Evolutionary conservation across 345 rosid genomes (phyloP), one percentile per base, ranked within the genome.

Genomic region (Rhodomyrtus tomentosa): DNA sequence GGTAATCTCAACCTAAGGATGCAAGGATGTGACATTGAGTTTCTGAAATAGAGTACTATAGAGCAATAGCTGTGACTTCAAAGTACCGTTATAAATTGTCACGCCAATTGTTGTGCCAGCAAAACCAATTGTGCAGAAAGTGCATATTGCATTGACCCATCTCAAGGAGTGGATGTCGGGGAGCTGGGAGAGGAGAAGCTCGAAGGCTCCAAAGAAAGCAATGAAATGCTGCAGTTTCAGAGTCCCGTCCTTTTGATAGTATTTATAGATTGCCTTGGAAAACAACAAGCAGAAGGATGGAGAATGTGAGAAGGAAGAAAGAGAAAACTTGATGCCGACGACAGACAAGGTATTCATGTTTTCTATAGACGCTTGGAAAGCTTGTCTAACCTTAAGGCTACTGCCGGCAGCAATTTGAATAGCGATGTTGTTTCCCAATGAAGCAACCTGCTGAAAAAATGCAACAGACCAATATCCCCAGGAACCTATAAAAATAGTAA

Each of bases 321-420:
- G 27, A 32, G 24, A 50, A 84, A 52, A 45, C n/a, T 7, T 52
- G 68, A 68, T 36, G 79, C 45, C 24, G 45, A 68, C 45, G 38
- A 48, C 13, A 22, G n/a, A 81, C 29, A n/a, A 58, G 32, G 84
- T 53, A 84, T 55, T 42, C 20, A 25, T 32, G 50, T 36, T 40
- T 83, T 55, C 42, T 50, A 50, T 24, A 15, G 16, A 59, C 8
- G 40, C 27, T n/a, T 27, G 56, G 1, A 49, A 40, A 59, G 80
- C 3, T 50, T 79, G 83, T 82, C 87, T 36, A 21, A 91, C 93
- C 90, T 89, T 92, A 40, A 92, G 90, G 86, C 94, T 89, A 87
- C 91, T 91, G 10, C 93, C 94, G 42, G 92, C 91, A 52, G 93
- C 92, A 82, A 88, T 91, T 91, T 92, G 92, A 87, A 92, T 87